Evolutionary conservation across 2,329 filamentous ascomycete species (phyloP).

Genomic region (Fusarium sp.): DNA sequence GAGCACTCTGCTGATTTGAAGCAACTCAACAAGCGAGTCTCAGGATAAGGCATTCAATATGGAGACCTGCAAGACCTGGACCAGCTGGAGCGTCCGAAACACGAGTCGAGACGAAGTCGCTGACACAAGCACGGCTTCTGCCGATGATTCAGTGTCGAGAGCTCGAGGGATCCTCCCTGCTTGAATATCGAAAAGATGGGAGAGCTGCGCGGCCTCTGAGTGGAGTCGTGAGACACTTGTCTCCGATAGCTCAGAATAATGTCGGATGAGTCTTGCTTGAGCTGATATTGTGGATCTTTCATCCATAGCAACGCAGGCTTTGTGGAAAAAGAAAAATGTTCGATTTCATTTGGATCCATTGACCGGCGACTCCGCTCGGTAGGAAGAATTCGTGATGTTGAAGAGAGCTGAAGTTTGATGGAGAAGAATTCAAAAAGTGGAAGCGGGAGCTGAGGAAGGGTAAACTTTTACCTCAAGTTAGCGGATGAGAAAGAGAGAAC

Average conservation of each 20-base stretch:
- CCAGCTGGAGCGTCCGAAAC: slow-evolving; percentile 14
- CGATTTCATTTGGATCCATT: slow-evolving; percentile 9
- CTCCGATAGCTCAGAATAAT: slow-evolving; percentile 34
- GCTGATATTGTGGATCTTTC: slow-evolving; percentile 23
- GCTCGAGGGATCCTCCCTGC: slow-evolving; percentile 36
- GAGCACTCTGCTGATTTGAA: slow-evolving; percentile 1
- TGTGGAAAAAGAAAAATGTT: slow-evolving; percentile 8
- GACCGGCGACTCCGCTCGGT: slow-evolving; percentile 15
- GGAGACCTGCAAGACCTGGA: slow-evolving; percentile 7
- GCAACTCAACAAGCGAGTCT: slow-evolving; percentile 12
- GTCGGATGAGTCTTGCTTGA: slow-evolving; percentile 13
- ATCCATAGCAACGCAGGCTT: slow-evolving; percentile 34
- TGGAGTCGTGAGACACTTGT: slow-evolving; percentile 44
- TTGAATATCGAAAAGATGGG: slow-evolving; percentile 18
- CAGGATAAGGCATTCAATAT: slow-evolving; percentile 19
- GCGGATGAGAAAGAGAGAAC: neutral
- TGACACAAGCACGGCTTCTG: slow-evolving; percentile 14
- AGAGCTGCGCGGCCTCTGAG: slow-evolving; percentile 25
- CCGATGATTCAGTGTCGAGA: slow-evolving; percentile 9
- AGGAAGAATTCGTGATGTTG: neutral
- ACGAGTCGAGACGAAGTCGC: slow-evolving; percentile 13
- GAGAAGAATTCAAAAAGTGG: slow-evolving; percentile 8
- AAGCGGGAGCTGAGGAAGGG: neutral
- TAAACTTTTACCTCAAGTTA: neutral
- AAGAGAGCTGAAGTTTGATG: slow-evolving; percentile 1